Base-by-base conservation (phyloP, 345 rosid genomes). In the Populus simonii region DNA sequence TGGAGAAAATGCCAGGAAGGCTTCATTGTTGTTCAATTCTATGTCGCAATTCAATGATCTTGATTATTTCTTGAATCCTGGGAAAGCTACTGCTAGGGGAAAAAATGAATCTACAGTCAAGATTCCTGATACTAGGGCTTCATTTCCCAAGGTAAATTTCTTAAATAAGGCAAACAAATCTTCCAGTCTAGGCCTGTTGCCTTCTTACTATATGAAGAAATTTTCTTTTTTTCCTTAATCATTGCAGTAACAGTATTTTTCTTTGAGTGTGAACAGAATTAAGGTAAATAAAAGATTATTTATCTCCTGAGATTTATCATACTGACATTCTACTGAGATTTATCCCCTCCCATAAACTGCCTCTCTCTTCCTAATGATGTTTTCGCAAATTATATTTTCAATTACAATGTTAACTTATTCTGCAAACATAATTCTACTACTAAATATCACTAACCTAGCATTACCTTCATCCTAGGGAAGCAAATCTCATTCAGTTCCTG, bases 31-130 rank as follows among this genome's bases (percentile, higher is more conserved):
- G 63, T 86, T 85, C 86, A 91, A 91, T 82, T 88, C 94, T 49
- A 86, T 86, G 92, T 87, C 94, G 53, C 85, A 87, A 70, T 91
- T 89, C 85, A 88, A 85, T 85, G 98, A 91, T 84, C 93, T 96
- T 66, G 90, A 85, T n/a, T 92, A 92, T 79, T 92, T 92, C 92
- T 87, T 93, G 91, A 91, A 91, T 88, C 97, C 91, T 77, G 84
- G 68, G 63, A 90, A 89, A 86, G 86, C 83, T 80, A 83, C 76
- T 75, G 69, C 71, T 25, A 80, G 81, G 74, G 85, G 78, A 77
- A 87, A 81, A 83, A 57, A 69, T 33, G 88, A 76, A 75, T 73
- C 78, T 70, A 69, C 79, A 76, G 82, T 68, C 33, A 78, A 74
- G 72, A 86, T 79, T 74, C 59, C 76, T 69, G 53, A 62, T 68